Evolutionary conservation across 768 basidiomycete genomes (phyloP), one percentile per base, ranked within the genome.

Genomic region (Russula ochroleuca): DNA sequence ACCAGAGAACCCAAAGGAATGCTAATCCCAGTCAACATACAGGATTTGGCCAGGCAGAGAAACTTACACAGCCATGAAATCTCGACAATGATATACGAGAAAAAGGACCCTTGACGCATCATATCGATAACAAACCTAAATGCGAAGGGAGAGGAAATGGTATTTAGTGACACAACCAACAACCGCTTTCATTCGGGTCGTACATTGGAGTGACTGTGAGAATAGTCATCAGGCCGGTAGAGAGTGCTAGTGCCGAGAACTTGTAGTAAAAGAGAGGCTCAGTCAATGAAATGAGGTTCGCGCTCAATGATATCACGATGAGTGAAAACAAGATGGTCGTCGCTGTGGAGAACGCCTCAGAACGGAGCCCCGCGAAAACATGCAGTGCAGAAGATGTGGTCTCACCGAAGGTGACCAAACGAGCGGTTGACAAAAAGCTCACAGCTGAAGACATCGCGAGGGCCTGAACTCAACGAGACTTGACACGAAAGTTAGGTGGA

Each of bases 21-120:
- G 61, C 76, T 76, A 57, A 14, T 52, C 63, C 28, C 25, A 4
- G 14, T 51, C 65, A 57, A 21, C 25, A 14, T 10, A 43, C 15
- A 47, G 38, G 35, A 35, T 33, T n/a, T 4, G 7, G 19, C 17
- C 11, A 40, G 28, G 35, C 6, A 45, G 47, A 66, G 6, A 41
- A 28, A 57, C 77, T 68, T 64, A 79, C 77, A 68, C 58, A 78
- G 64, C 75, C 74, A 78, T 15, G 19, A 50, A 17, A 79, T 35
- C 64, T 80, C 79, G 8, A 76, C 69, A 25, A 71, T 62, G 17
- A 79, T 70, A 72, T 73, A 74, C 33, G 79, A 80, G 6, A 76
- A 73, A 50, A 77, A 67, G 0, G 76, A 74, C n/a, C 75, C 78
- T 21, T 68, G 71, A 15, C 77, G 74, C 33, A 74, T 0, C 35